These are phyloP conservation scores for Suillus spraguei DNA, from an alignment of 768 basidiomycete species.

Conservation along the genomic window DNA sequence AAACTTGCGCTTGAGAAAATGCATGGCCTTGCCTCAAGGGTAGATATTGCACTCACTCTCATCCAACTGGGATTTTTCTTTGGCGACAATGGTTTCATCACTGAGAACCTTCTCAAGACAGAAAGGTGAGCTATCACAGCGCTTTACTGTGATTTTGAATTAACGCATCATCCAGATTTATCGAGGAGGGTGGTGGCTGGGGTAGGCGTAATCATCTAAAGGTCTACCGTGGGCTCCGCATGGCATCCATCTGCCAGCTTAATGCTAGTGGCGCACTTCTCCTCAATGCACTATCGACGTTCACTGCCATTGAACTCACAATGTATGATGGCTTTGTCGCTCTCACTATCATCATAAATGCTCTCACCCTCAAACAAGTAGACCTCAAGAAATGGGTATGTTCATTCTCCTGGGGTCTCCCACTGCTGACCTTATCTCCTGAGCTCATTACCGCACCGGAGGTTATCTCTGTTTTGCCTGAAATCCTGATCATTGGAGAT, in stretches of 20 bases:
- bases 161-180: constrained; percentile 43
- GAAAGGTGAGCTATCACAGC: constrained; percentile 61
- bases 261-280: no score
- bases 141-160: background rate
- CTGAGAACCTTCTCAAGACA: constrained; percentile 72
- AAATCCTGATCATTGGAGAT: constrained; percentile 79
- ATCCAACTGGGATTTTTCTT: constrained; percentile 97
- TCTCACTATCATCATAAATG: constrained; percentile 78
- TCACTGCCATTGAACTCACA: constrained; percentile 88
- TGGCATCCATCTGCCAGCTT: no score
- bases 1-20: no score
- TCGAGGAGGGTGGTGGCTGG: no score
- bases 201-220: no score
- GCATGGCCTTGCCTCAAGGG: no score
- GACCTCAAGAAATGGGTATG: constrained; percentile 90
- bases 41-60: no score
- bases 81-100: constrained; percentile 72
- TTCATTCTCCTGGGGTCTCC: background rate
- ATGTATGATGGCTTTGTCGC: constrained; percentile 90
- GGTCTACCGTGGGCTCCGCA: no score
- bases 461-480: constrained; percentile 82
- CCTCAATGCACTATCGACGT: no score
- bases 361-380: constrained; percentile 74
- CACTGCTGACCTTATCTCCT: constrained; percentile 12
- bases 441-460: constrained; percentile 88